phyloP scores from a whole-genome alignment of 495 filamentous ascomycete species.

The Trichoderma reesei region DNA sequence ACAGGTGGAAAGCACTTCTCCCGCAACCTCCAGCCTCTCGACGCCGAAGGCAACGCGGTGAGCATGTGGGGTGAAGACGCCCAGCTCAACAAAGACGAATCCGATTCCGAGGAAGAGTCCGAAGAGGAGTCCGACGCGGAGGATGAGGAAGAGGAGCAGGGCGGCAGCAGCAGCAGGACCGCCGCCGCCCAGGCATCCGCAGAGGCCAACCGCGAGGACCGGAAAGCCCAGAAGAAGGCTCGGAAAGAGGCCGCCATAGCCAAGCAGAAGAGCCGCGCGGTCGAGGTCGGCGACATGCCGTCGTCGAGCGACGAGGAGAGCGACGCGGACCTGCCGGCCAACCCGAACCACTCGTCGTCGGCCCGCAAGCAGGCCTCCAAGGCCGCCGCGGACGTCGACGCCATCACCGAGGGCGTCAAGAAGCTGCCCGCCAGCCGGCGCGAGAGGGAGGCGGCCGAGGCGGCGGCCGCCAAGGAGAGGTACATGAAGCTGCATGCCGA shows the following conservation, averaged over 20 bases:
- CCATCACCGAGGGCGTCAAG: constrained; percentile 38
- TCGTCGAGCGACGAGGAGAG: constrained; percentile 56
- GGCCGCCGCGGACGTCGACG: constrained; percentile 25
- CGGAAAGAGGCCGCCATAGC: constrained; percentile 82
- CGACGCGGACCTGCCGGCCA: constrained; percentile 62
- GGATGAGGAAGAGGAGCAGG: constrained; percentile 21
- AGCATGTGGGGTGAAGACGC: constrained; percentile 59
- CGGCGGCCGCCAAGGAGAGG: constrained; percentile 76
- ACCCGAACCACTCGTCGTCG: constrained; percentile 79
- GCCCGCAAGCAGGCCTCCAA: constrained; percentile 38
- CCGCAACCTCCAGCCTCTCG: constrained; percentile 72
- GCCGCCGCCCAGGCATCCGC: constrained; percentile 20
- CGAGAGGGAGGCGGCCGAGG: constrained; percentile 84
- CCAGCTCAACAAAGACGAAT: constrained; percentile 37
- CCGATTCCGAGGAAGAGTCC: constrained; percentile 32
- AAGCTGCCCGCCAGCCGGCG: constrained; percentile 50
- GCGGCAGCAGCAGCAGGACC: no score
- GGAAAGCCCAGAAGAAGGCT: constrained; percentile 78
- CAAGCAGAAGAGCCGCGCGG: constrained; percentile 48
- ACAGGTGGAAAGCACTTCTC: constrained; percentile 92
- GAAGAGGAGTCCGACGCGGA: constrained; percentile 39
- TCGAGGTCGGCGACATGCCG: constrained; percentile 76
- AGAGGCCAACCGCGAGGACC: constrained; percentile 62
- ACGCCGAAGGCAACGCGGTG: constrained; percentile 68
- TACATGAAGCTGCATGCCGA: constrained; percentile 92